Conservation (phyloP, 306 rosid species). For the Adenanthera pavonina region DNA sequence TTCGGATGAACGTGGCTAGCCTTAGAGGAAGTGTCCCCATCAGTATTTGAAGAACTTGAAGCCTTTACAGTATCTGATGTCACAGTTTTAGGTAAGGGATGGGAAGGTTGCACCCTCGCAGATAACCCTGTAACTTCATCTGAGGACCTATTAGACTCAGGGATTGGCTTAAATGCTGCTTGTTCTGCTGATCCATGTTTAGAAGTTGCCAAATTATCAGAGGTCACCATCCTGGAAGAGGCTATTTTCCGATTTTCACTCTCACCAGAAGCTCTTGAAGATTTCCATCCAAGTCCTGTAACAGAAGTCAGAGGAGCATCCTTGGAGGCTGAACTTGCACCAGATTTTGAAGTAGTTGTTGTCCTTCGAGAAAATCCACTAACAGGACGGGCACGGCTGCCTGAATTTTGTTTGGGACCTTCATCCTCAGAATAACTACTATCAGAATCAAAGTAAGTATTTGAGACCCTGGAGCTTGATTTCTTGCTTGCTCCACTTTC, state of each 20-base stretch:
- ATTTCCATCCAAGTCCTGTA: slow-evolving; percentile 53
- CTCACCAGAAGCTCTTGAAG: slow-evolving; percentile 54
- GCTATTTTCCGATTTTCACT: slow-evolving; percentile 39
- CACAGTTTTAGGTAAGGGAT: slow-evolving; percentile 34
- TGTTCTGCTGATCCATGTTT: slow-evolving; percentile 36
- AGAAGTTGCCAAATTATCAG: slow-evolving; percentile 45
- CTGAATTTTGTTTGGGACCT: slow-evolving; percentile 48
- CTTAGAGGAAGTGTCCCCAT: slow-evolving; percentile 30
- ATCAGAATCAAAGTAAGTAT: slow-evolving; percentile 57
- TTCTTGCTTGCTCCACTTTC: slow-evolving; percentile 46
- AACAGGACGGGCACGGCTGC: slow-evolving; percentile 44
- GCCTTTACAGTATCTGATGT: slow-evolving; percentile 38
- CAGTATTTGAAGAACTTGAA: slow-evolving; percentile 32
- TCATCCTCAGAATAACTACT: slow-evolving; percentile 61
- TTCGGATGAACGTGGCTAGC: slow-evolving; percentile 73
- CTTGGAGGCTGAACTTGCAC: slow-evolving; percentile 8
- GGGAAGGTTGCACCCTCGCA: slow-evolving; percentile 20
- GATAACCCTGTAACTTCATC: slow-evolving; percentile 38
- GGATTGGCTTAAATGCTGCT: slow-evolving; percentile 40
- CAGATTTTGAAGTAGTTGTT: slow-evolving; percentile 51
- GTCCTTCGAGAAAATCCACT: slow-evolving; percentile 71
- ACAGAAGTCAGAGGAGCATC: slow-evolving; percentile 42
- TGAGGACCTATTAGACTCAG: slow-evolving; percentile 38
- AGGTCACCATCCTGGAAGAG: slow-evolving; percentile 43
- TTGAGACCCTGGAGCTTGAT: slow-evolving; percentile 49